phyloP scores from a whole-genome alignment of 2,329 filamentous ascomycete genomes.

The Cladosporium austrohemisphaericum region DNA sequence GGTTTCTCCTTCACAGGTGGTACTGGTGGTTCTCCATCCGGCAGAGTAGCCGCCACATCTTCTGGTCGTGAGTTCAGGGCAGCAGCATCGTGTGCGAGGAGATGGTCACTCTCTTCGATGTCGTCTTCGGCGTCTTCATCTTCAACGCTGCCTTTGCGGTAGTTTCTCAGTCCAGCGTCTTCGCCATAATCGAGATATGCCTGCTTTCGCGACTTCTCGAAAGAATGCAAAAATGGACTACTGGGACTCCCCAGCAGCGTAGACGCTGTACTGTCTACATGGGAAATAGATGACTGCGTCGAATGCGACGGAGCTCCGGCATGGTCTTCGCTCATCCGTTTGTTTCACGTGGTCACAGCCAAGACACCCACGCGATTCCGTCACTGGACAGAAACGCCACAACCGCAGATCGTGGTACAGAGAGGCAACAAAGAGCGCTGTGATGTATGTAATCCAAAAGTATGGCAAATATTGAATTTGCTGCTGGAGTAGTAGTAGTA shows the following conservation, averaged over 20 bases:
- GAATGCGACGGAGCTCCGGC: background rate
- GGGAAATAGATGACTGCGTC: conserved; percentile 5
- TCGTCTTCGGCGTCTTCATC: background rate
- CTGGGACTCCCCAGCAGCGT: conserved; percentile 23
- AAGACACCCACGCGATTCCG: too few species aligned
- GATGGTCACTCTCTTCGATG: conserved; percentile 12
- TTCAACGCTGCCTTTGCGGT: too few species aligned
- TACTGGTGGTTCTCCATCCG: conserved; percentile 22
- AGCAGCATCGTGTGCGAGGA: conserved; percentile 20
- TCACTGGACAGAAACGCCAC: too few species aligned
- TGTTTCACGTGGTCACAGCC: too few species aligned
- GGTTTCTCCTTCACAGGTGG: conserved; percentile 30
- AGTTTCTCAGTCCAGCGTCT: conserved; percentile 13
- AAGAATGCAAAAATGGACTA: conserved; percentile 17
- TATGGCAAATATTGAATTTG: too few species aligned
- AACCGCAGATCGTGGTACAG: too few species aligned
- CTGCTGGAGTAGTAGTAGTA: too few species aligned
- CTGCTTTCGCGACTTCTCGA: conserved; percentile 17
- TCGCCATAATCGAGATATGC: conserved; percentile 3
- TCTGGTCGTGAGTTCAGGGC: background rate
- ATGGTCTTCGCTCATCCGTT: too few species aligned
- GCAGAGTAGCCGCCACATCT: background rate
- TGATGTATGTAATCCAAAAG: too few species aligned
- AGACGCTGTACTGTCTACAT: conserved; percentile 27
- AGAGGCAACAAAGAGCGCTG: too few species aligned